Conservation (phyloP, 2,329 filamentous ascomycete genomes). For the Trichoderma gracile region DNA sequence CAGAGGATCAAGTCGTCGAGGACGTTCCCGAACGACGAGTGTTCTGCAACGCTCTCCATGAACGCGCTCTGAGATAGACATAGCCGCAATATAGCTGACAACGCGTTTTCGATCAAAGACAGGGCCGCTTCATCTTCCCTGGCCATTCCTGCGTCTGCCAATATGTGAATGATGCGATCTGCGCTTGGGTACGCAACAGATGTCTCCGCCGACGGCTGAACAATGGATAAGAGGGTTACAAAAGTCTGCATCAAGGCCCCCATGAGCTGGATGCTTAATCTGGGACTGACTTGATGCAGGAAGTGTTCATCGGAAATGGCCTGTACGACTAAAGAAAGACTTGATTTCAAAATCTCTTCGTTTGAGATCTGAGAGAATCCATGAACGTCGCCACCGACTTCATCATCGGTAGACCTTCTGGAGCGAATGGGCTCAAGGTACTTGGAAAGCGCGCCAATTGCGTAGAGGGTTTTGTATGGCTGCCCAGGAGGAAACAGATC, state of each 20-base stretch:
- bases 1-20: constrained; percentile 35
- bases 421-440: constrained; percentile 54
- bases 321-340: constrained; percentile 56
- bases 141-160: constrained; percentile 32
- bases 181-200: constrained; percentile 17
- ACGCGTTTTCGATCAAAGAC: constrained; percentile 33
- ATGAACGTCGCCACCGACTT: background rate
- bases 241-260: constrained; percentile 35
- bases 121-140: constrained; percentile 32
- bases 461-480: constrained; percentile 74
- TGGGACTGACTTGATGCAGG: constrained; percentile 40
- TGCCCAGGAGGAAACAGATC: constrained; percentile 68
- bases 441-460: constrained; percentile 64
- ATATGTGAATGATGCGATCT: constrained; percentile 31
- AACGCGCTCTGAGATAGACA: constrained; percentile 35
- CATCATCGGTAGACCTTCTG: constrained; percentile 21
- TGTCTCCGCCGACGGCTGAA: background rate
- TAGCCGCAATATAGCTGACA: constrained; percentile 36
- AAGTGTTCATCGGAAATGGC: constrained; percentile 62
- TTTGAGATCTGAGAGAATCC: constrained; percentile 17
- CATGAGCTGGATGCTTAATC: constrained; percentile 35
- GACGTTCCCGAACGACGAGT: constrained; percentile 30
- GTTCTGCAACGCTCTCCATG: constrained; percentile 33
- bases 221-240: constrained; percentile 35
- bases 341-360: constrained; percentile 38